phyloP scores from a whole-genome alignment of 331 rosid genomes.

The Quercus phellos region DNA sequence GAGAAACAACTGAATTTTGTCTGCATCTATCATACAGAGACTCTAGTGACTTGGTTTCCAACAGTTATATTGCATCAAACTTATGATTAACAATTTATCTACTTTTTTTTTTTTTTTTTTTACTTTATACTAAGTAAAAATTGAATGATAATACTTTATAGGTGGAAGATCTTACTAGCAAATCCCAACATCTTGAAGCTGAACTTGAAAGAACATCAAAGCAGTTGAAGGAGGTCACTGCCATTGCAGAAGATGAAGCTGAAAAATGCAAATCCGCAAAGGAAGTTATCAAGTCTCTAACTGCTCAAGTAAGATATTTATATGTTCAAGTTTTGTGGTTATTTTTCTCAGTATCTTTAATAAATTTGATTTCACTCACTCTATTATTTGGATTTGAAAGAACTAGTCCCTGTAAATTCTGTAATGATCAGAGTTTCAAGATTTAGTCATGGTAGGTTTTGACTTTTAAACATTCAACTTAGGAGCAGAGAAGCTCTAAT shows the following conservation, averaged over 20 bases:
- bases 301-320: constrained; percentile 65
- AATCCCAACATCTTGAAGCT: constrained; percentile 71
- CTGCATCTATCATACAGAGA: neutral
- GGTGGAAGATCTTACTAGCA: constrained; percentile 74
- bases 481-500: neutral
- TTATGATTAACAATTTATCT: neutral
- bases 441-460: neutral
- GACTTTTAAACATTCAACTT: constrained; percentile 1
- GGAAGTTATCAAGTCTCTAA: constrained; percentile 76
- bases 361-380: neutral
- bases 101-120: neutral
- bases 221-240: constrained; percentile 68
- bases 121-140: constrained; percentile 7
- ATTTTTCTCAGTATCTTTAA: neutral
- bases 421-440: neutral
- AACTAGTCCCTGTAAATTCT: neutral
- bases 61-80: neutral
- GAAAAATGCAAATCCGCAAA: constrained; percentile 83
- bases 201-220: constrained; percentile 69
- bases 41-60: neutral
- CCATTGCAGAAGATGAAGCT: constrained; percentile 78
- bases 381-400: neutral
- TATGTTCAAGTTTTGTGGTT: constrained; percentile 5
- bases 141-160: constrained; percentile 20
- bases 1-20: neutral